Base-by-base conservation (phyloP, 106 monocot species). In the Iris macrosiphon region DNA sequence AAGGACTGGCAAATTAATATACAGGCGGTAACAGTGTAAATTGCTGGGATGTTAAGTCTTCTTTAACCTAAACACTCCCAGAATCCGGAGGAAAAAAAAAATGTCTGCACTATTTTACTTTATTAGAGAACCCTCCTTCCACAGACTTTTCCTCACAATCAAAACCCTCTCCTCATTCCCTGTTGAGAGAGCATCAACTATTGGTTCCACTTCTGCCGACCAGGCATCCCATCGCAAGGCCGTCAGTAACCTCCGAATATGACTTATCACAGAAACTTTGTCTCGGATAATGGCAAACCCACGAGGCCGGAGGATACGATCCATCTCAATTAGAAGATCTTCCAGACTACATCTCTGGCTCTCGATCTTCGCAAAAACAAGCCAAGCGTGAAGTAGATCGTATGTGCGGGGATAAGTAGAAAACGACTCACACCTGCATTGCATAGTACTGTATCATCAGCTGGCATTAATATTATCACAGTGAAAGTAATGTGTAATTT, bases 391-490 rank as follows among this genome's bases (percentile, higher is more conserved):
- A 60, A 91, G 81, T 1, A 91, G 63, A 55, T 91, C 90, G 26
- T 91, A 91, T 18, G 90, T 91, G 24, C 90, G 74, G 31, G 90
- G 90, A 46, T 91, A 91, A 5, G 84, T 91, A 0, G 81, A 91
- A 35, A 85, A 91, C 15, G 90, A 74, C 58, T 91, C 90, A 12
- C 84, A 91, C 90, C 90, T 91, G 64, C 49, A 52, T 40, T 35
- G n/a, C n/a, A n/a, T n/a, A n/a, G n/a, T n/a, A n/a, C n/a, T n/a
- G n/a, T n/a, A n/a, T n/a, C n/a, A n/a, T n/a, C n/a, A n/a, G n/a
- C n/a, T n/a, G n/a, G n/a, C n/a, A n/a, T n/a, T n/a, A n/a, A n/a
- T n/a, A n/a, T n/a, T n/a, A n/a, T n/a, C n/a, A n/a, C n/a, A n/a
- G n/a, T n/a, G n/a, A n/a, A n/a, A n/a, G n/a, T n/a, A n/a, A n/a